Evolutionary conservation across 176 grass and related monocot genomes (phyloP), one percentile per base, ranked within the genome.

Genomic region (Oryza glumipatula): DNA sequence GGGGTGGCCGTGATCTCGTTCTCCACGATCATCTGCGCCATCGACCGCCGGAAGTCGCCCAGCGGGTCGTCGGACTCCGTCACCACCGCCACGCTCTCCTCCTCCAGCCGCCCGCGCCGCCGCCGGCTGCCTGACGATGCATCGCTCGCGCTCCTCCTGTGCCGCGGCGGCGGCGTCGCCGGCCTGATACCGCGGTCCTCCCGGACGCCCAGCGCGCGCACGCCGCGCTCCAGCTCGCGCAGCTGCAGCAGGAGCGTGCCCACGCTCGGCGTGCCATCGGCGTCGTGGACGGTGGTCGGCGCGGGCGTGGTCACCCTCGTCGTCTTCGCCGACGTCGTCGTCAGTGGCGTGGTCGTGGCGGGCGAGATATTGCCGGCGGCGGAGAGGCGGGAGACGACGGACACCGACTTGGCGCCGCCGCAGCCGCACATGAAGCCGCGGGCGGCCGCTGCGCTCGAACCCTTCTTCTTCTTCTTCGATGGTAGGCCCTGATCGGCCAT

Each of bases 21-120:
- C 86, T 94, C 88, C 51, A 92, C 90, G 74, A 99, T 81, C 96
- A 99, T 99, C 74, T 96, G 93, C 74, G 70, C 85, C 96, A 99
- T 99, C 32, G 96, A 99, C 86, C 76, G 54, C 86, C 91, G 88
- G 89, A 99, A 99, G 23, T 99, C 96, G 10, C 81, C 82, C n/a
- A 96, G 70, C 13, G 96, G 96, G 70, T 99, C 93, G 11, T 24
- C 82, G 8, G 96, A 88, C 76, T 94, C 93, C 76, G 84, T 96
- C 87, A 92, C 93, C 81, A 99, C 93, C 81, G 86, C 86, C 80
- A 96, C 93, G 82, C 95, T 91, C 56, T 93, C 92, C 63, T 85
- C 77, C 22, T 91, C 84, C 83, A 82, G 72, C 66, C 90, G 72
- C 11, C 84, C 46, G 11, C 75, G 76, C 5, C 58, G 13, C 44